A percentile compares a stretch with the other conserved stretches of the same genome.
Evolutionary conservation across 495 filamentous ascomycete species (phyloP).

Genomic region (Aspergillus panamensis): DNA sequence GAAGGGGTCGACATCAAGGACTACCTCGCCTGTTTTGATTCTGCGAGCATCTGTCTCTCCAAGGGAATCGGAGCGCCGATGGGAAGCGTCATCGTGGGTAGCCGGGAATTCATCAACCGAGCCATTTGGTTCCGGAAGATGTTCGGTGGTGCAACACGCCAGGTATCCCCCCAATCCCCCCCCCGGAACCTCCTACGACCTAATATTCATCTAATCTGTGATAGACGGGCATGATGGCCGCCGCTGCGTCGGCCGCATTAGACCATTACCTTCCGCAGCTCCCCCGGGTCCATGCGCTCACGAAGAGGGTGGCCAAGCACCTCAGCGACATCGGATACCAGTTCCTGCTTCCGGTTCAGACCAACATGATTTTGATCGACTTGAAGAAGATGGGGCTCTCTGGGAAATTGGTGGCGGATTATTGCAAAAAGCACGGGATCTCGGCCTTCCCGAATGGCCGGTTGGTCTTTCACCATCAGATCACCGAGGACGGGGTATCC

Average conservation of each 20-base stretch:
- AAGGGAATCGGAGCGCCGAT: conserved; percentile 78
- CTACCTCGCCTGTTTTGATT: conserved; percentile 64
- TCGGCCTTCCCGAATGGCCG: conserved; percentile 34
- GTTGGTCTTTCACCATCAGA: conserved; percentile 25
- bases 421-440: conserved; percentile 53
- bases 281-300: conserved; percentile 16
- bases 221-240: conserved; percentile 29
- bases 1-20: conserved; percentile 53
- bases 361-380: conserved; percentile 81
- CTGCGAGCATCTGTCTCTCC: conserved; percentile 65
- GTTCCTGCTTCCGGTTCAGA: conserved; percentile 59
- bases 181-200: too few species aligned
- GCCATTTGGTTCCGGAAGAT: conserved; percentile 66
- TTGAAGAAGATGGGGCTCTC: conserved; percentile 48
- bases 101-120: conserved; percentile 51
- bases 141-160: conserved; percentile 69
- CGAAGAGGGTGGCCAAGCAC: conserved; percentile 10
- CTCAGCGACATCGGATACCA: conserved; percentile 47
- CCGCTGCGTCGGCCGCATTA: conserved; percentile 24
- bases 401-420: conserved; percentile 42
- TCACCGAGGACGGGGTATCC: conserved; percentile 14
- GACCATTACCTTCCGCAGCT: conserved; percentile 37
- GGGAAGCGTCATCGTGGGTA: conserved; percentile 64
- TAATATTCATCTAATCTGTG: not conserved
- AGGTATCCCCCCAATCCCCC: conserved; percentile 31